Evolutionary conservation across 495 filamentous ascomycete species (phyloP).

Genomic region (Parachaetomium inaequale): DNA sequence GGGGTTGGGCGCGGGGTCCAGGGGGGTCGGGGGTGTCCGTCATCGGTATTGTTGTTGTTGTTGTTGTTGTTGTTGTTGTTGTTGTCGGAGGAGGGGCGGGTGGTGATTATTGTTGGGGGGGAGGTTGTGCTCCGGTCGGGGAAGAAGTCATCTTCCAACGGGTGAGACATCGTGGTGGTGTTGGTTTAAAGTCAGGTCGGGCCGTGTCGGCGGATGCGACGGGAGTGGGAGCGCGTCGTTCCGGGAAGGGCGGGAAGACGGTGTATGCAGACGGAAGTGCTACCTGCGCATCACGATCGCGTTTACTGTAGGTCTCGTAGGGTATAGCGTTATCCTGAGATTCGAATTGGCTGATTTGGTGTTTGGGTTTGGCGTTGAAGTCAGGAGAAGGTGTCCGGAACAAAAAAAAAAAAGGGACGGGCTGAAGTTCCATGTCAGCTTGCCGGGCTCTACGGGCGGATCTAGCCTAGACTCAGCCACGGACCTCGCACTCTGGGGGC

Average conservation of each 20-base stretch:
- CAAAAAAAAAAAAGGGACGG: neutral
- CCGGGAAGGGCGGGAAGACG: neutral
- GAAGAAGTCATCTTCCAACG: slow-evolving; percentile 6
- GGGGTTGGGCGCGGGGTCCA: slow-evolving; percentile 15
- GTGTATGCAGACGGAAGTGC: neutral
- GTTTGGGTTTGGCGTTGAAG: neutral
- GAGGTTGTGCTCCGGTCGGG: neutral
- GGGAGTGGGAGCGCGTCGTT: neutral
- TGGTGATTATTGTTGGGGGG: neutral
- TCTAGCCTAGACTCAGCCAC: slow-evolving; percentile 14
- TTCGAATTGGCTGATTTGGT: neutral
- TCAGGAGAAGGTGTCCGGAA: neutral
- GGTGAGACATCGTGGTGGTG: slow-evolving; percentile 7
- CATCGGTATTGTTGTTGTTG: neutral
- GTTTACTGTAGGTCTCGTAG: neutral
- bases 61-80: neutral
- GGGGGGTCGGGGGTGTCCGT: neutral
- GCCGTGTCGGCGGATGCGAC: neutral
- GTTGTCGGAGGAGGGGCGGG: neutral
- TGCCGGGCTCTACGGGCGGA: slow-evolving; percentile 7
- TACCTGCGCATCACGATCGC: slow-evolving; percentile 7
- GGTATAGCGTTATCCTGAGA: neutral
- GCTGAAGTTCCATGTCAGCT: neutral
- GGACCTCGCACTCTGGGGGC: neutral
- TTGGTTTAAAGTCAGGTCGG: neutral